Conservation (phyloP, 2,329 filamentous ascomycete species). For the Scorias spongiosa region DNA sequence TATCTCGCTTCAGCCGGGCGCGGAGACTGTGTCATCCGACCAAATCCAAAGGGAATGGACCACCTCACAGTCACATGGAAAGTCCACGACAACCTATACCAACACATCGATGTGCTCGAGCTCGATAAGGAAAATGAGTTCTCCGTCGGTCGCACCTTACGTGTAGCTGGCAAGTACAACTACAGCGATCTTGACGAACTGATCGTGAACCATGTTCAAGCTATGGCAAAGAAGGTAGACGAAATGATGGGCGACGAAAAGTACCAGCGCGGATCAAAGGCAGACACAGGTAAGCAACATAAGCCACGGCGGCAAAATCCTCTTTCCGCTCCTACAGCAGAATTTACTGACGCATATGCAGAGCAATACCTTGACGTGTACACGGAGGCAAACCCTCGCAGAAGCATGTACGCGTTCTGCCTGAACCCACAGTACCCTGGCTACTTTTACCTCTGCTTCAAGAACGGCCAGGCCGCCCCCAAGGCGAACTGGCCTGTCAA, state of each 20-base stretch:
- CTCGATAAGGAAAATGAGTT: slow-evolving; percentile 96
- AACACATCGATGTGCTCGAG: slow-evolving; percentile 94
- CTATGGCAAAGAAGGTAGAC: slow-evolving; percentile 94
- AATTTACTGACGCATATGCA: slow-evolving; percentile 22
- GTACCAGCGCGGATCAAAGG: slow-evolving; percentile 66
- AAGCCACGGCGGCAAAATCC: neutral
- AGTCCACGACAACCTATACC: slow-evolving; percentile 87
- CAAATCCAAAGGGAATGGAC: slow-evolving; percentile 87
- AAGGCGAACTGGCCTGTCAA: slow-evolving; percentile 74
- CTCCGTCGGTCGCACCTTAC: slow-evolving; percentile 71
- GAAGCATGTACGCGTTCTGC: slow-evolving; percentile 91
- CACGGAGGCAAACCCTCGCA: slow-evolving; percentile 86
- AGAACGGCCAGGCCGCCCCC: slow-evolving; percentile 60
- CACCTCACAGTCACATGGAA: slow-evolving; percentile 97
- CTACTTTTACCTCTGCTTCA: slow-evolving; percentile 94
- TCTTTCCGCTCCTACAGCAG: neutral
- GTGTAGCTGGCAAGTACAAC: slow-evolving; percentile 73
- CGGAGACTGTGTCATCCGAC: slow-evolving; percentile 87
- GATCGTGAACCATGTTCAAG: slow-evolving; percentile 93
- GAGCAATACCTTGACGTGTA: slow-evolving; percentile 95
- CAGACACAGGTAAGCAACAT: slow-evolving; percentile 61
- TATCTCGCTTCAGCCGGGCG: slow-evolving; percentile 72
- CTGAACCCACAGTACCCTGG: slow-evolving; percentile 82
- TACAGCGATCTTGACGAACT: slow-evolving; percentile 95
- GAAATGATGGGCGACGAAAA: slow-evolving; percentile 93